Evolutionary conservation across 306 rosid species (phyloP).

Genomic region (Biancaea sappan): DNA sequence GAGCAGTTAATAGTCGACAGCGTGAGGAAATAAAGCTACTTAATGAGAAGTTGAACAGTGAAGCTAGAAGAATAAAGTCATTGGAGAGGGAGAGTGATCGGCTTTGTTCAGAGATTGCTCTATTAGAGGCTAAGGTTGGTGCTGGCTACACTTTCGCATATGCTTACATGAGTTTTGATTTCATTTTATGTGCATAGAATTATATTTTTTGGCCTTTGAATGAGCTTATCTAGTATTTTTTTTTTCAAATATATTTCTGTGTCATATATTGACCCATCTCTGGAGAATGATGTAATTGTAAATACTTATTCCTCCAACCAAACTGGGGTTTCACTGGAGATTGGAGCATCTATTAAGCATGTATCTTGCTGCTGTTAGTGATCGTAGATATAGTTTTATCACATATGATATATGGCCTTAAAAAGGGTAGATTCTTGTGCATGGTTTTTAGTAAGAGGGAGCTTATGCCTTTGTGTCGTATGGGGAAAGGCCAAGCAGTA

Average conservation of each 20-base stretch:
- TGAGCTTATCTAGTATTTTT: conserved; percentile 5
- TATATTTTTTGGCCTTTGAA: conserved; percentile 3
- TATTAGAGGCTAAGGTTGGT: conserved; percentile 92
- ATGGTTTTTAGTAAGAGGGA: neutral
- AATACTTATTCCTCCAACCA: neutral
- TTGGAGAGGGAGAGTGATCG: conserved; percentile 68
- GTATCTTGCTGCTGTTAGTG: neutral
- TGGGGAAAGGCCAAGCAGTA: neutral
- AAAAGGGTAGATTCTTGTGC: neutral
- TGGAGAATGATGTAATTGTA: conserved; percentile 14
- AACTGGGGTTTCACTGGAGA: conserved; percentile 24
- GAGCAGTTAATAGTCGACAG: conserved; percentile 49
- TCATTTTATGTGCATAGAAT: conserved; percentile 5
- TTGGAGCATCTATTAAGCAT: conserved; percentile 3
- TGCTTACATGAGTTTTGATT: neutral
- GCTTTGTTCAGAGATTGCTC: conserved; percentile 74
- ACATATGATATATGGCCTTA: neutral
- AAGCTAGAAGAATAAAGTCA: conserved; percentile 58
- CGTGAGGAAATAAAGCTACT: conserved; percentile 57
- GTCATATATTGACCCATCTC: conserved; percentile 6
- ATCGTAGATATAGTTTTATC: neutral
- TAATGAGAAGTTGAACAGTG: conserved; percentile 57
- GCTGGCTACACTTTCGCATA: conserved; percentile 8
- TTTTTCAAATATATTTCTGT: neutral
- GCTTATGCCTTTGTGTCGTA: neutral